Evolutionary conservation across 257 asterid species (phyloP).

Genomic region (Scutellaria barbata): DNA sequence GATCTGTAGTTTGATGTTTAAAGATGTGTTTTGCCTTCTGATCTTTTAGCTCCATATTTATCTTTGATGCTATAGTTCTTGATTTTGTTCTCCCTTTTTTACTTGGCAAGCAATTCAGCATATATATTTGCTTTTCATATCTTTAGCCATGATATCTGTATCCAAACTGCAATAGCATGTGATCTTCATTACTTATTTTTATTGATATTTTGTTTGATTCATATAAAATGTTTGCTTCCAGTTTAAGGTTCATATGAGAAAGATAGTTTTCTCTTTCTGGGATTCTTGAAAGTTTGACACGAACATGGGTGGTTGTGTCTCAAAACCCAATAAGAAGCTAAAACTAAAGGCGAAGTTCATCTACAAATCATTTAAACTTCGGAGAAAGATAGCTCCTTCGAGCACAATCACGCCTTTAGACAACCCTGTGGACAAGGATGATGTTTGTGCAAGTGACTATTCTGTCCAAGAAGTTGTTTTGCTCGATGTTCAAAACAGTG

Average conservation of each 20-base stretch:
- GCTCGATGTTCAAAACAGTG: conserved; percentile 28
- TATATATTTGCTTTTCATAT: no score
- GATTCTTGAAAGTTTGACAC: conserved; percentile 37
- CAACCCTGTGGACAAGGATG: conserved; percentile 41
- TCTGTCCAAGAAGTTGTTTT: conserved; percentile 45
- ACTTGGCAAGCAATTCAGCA: no score
- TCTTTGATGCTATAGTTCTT: conserved; percentile 19
- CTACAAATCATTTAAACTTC: conserved; percentile 53
- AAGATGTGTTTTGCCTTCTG: conserved; percentile 6
- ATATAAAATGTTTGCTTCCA: conserved; percentile 20
- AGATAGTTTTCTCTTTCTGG: conserved; percentile 16
- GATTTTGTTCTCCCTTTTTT: not conserved
- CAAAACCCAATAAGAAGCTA: conserved; percentile 59
- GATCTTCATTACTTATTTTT: no score
- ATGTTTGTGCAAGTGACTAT: conserved; percentile 26
- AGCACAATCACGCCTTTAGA: conserved; percentile 55
- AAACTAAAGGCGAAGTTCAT: conserved; percentile 61
- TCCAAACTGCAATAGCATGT: no score
- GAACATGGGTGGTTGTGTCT: conserved; percentile 85
- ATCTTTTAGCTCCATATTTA: conserved; percentile 3
- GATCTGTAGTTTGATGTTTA: conserved; percentile 17
- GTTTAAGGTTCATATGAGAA: conserved; percentile 14
- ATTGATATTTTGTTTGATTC: conserved; percentile 10
- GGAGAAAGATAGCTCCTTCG: conserved; percentile 65
- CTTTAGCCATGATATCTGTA: no score